Percentiles rank a stretch among this genome's conserved stretches.
These are phyloP conservation scores for Penicillium odoratum DNA, from an alignment of 495 filamentous ascomycete species.

Conservation along the genomic window DNA sequence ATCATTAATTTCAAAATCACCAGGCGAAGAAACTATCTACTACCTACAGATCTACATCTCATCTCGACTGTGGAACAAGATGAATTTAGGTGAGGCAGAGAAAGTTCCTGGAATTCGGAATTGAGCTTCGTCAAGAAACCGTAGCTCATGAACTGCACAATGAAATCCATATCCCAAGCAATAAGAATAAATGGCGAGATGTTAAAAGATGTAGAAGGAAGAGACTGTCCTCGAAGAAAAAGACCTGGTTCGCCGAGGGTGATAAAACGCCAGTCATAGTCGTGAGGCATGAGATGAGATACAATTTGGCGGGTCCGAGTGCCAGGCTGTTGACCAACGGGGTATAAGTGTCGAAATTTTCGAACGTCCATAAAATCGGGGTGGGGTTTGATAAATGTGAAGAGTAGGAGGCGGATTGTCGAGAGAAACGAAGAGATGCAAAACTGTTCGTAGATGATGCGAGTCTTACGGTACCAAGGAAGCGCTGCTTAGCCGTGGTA, in stretches of 20 bases:
- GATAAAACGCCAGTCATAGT: constrained; percentile 29
- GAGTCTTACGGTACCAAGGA: constrained; percentile 9
- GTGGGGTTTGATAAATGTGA: neutral
- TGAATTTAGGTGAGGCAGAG: neutral
- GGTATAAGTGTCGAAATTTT: constrained; percentile 14
- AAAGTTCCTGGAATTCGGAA: neutral
- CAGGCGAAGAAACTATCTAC: too few species aligned
- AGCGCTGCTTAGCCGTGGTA: constrained; percentile 10
- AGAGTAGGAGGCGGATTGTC: neutral
- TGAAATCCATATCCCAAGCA: constrained; percentile 16
- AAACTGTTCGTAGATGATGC: neutral
- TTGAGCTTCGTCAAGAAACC: constrained; percentile 20
- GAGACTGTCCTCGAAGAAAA: constrained; percentile 7
- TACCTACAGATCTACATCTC: neutral
- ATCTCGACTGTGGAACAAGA: neutral
- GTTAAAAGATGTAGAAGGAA: constrained; percentile 17
- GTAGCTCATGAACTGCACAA: constrained; percentile 50
- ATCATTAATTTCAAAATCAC: too few species aligned
- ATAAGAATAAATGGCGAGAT: constrained; percentile 14
- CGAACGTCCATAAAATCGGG: constrained; percentile 3
- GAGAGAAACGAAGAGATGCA: constrained; percentile 5
- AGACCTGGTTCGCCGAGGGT: constrained; percentile 20
- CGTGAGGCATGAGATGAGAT: constrained; percentile 34
- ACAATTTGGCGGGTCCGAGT: constrained; percentile 19
- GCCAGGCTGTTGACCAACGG: constrained; percentile 9